Base-by-base conservation (phyloP, 192 early-diverging fungal species). In the Ambispora gerdemannii region DNA sequence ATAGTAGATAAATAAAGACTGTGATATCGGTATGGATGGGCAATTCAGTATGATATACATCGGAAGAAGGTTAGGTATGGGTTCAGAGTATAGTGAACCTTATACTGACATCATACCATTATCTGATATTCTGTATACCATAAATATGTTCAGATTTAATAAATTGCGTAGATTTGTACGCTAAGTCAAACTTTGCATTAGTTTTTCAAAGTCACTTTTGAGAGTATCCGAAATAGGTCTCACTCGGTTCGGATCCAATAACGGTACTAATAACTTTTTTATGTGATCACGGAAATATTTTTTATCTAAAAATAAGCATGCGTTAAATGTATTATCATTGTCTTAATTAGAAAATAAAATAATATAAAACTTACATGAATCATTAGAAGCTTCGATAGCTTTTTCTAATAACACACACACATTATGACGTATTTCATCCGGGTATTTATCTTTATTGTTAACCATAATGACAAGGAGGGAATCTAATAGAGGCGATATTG, bases 341-440 rank as follows among this genome's bases (percentile, higher is more conserved):
- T 20, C 55, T 7, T 58, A 58, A n/a, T n/a, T 28, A 27, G 20
- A 56, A 20, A 17, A n/a, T 47, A 38, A 56, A 28, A 43, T n/a
- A 15, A 59, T 19, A 3, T 47, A 43, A 0, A 59, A 60, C 55
- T 60, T n/a, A 70, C 68, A 33, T 28, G 32, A 22, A 50, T 74
- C 64, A 2, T 33, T 30, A 27, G 79, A 71, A 34, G 71, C 52
- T 47, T 74, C 65, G 11, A 76, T 4, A 1, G 78, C 64, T 34
- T 77, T 84, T 50, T 75, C 78, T 32, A 86, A 69, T 33, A 86
- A 64, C 32, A 79, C 51, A 58, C 80, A 82, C 19, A 72, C 79
- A 62, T 86, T 86, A 8, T 72, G 75, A 10, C 78, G 72, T 25
- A 84, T 73, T 75, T 86, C 79, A 52, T 80, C 79, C 35, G 85